Base-by-base conservation (phyloP, 768 basidiomycete genomes). In the Tylopilus felleus region DNA sequence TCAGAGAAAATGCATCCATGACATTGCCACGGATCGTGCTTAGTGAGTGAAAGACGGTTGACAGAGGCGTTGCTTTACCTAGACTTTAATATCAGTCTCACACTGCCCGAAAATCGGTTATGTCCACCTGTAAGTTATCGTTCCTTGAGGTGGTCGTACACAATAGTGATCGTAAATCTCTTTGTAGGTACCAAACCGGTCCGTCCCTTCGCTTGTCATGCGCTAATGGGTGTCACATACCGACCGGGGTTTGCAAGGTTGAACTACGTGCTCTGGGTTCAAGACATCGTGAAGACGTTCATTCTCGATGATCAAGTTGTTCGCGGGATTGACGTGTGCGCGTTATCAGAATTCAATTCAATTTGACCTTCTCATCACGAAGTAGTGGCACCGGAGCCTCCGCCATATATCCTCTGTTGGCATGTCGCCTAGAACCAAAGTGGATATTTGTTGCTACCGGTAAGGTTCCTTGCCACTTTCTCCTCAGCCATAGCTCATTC, bases 351-450 rank as follows among this genome's bases (percentile, higher is more conserved):
- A 14, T 43, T 29, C 28, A 1, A 12, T 25, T 49, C 14, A 23
- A 23, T n/a, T 35, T 61, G 35, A 36, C 29, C 31, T 14, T 33
- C 42, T 57, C 33, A 49, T 25, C 2, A 28, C 16, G 10, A 25
- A 21, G 17, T 58, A 92, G 93, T 36, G 96, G 96, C 21, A 96
- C 94, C 8, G 96, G 96, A 0, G 86, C 93, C 8, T 90, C 90
- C 0, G 88, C 84, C 1, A 92, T 98, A 51, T 98, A 97, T 60
- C 87, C 95, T 0, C 74, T 98, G 1, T 75, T 98, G 0, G 81
- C 77, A 0, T 86, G 85, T 59, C 73, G 74, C 2, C 60, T 82
- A 33, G 71, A 82, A 41, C 65, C 74, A 6, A 65, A 57, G 5
- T 90, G 88, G 84, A 62, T 61, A 1, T 82, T 95, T 51, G 57